Evolutionary conservation across 805 yeast species (phyloP), one percentile per base, ranked within the genome.

Genomic region (Yamadazyma tumulicola): DNA sequence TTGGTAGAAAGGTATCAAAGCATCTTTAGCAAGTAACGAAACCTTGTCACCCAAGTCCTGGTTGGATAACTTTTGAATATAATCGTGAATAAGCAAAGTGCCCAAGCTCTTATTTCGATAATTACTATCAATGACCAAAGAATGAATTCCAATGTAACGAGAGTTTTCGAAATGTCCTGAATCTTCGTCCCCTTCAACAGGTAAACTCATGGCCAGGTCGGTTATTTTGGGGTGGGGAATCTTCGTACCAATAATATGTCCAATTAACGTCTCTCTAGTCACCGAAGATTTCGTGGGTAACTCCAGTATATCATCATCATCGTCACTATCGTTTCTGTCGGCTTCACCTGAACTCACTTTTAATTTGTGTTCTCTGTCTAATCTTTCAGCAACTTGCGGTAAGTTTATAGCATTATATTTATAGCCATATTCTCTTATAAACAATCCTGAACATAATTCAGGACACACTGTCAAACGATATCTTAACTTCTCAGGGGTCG

Each of bases 371-470:
- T 59, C 59, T 30, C 53, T 46, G 25, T 55, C 59, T 37, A 63
- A 51, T 26, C 45, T 40, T 14, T 56, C 61, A 10, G 70, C 71
- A 5, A 59, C 63, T 19, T 57, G 62, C 2, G 72, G 72, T 40
- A 64, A 54, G 44, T 64, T 64, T 33, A 63, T 56, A 10, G 70
- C 64, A 34, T 61, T 60, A 50, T 64, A 70, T 42, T 59, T 59
- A 48, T 66, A 60, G 19, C 53, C 66, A 58, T 82, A 83, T 37
- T 77, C 77, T 52, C 96, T 71, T 33, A 87, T 69, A 52, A 91
- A 93, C 37, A 93, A 69, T 2, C 97, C 97, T 5, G 89, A 77
- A 45, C 93, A 79, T 38, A 91, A 73, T 57, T 91, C 98, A 7
- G 97, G 97, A 55, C 97, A 89, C 4, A 67, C 77, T 1, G 72